A percentile compares a stretch with the other conserved stretches of the same genome.
These are phyloP conservation scores for Seiridium cupressi DNA, from an alignment of 2,329 filamentous ascomycete genomes.

Conservation along the genomic window DNA sequence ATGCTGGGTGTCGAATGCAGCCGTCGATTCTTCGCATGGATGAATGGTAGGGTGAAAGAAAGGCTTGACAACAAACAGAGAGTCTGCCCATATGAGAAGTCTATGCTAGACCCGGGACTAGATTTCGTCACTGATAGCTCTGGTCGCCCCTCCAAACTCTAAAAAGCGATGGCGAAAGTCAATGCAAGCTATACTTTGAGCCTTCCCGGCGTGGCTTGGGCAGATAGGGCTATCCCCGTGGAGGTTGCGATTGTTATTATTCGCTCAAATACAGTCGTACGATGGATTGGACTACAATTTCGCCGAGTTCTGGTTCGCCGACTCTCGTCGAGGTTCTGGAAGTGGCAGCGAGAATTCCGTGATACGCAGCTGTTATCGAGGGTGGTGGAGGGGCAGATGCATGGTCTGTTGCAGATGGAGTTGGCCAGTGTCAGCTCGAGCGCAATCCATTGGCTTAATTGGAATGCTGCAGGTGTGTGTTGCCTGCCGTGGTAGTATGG, in stretches of 20 bases:
- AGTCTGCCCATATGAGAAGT: background rate
- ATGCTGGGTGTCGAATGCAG: background rate
- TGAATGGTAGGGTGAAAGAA: background rate
- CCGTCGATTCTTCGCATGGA: background rate
- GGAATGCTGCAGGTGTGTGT: slow-evolving; percentile 12
- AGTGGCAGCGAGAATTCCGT: background rate
- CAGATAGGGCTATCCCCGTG: background rate
- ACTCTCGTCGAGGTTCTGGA: background rate
- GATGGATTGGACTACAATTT: background rate
- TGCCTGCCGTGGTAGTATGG: background rate
- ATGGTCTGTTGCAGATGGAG: slow-evolving; percentile 6
- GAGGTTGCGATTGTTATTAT: background rate
- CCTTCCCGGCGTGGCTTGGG: background rate
- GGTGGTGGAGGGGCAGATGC: slow-evolving; percentile 11
- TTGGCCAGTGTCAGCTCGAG: background rate
- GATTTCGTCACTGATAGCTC: background rate
- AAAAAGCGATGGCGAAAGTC: background rate
- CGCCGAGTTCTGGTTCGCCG: background rate
- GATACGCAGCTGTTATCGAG: background rate
- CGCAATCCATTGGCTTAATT: slow-evolving; percentile 15
- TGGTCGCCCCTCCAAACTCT: background rate
- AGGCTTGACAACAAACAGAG: too few species aligned
- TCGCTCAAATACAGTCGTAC: background rate
- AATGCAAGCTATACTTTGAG: background rate
- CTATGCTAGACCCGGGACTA: background rate